These are phyloP conservation scores for Zymoseptoria ardabiliae DNA, from an alignment of 2,329 filamentous ascomycete genomes.

Conservation along the genomic window DNA sequence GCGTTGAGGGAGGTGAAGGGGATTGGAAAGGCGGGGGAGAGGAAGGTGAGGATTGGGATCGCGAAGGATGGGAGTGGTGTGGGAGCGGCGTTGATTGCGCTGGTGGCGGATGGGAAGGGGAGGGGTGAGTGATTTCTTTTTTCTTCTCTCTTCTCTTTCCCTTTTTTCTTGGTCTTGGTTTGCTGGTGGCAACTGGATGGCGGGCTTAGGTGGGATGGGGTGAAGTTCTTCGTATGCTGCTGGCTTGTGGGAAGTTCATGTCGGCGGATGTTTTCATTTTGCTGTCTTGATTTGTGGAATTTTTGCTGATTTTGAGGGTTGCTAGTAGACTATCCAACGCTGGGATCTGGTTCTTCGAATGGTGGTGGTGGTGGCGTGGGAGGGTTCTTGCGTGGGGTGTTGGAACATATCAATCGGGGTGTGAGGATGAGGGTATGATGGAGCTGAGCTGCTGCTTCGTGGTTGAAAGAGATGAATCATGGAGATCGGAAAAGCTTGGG, in stretches of 20 bases:
- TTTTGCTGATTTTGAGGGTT: neutral
- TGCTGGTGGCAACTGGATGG: too few species aligned
- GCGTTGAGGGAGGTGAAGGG: constrained; percentile 68
- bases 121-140: constrained; percentile 17
- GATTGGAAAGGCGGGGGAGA: constrained; percentile 71
- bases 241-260: too few species aligned
- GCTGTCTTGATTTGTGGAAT: neutral
- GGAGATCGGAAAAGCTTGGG: neutral
- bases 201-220: too few species aligned
- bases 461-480: neutral
- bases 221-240: too few species aligned
- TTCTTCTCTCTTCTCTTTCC: neutral
- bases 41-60: constrained; percentile 85
- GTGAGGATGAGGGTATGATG: constrained; percentile 15
- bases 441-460: neutral
- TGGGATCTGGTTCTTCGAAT: constrained; percentile 3
- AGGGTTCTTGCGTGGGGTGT: constrained; percentile 12
- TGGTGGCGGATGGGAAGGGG: constrained; percentile 63
- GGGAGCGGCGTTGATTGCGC: constrained; percentile 89
- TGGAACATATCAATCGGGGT: constrained; percentile 16
- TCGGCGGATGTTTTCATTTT: too few species aligned
- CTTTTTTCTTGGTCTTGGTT: neutral
- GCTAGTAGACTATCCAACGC: neutral
- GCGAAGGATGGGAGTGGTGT: constrained; percentile 94
- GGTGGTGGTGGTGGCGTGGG: constrained; percentile 1